phyloP scores from a whole-genome alignment of 2,329 filamentous ascomycete genomes.

The Nakataea oryzae region DNA sequence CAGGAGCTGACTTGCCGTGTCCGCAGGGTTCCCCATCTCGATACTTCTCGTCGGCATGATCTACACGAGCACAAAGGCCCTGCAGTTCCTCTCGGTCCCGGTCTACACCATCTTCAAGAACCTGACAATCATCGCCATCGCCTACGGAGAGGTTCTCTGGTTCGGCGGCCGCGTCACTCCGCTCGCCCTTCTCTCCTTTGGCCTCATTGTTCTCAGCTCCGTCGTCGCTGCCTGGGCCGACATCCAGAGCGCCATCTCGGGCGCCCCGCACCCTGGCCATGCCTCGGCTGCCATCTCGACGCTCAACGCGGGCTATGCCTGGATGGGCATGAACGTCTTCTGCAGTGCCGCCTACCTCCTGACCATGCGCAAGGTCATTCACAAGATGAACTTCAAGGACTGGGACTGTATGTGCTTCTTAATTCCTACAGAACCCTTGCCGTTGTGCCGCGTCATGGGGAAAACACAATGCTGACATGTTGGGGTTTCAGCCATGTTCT shows the following conservation, averaged over 20 bases:
- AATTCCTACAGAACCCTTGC: background rate
- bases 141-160: slow-evolving; percentile 96
- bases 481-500: slow-evolving; percentile 77
- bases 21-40: slow-evolving; percentile 86
- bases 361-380: slow-evolving; percentile 95
- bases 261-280: slow-evolving; percentile 44
- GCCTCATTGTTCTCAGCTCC: slow-evolving; percentile 91
- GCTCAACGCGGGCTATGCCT: slow-evolving; percentile 87
- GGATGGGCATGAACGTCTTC: slow-evolving; percentile 96
- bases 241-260: slow-evolving; percentile 72
- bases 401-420: slow-evolving; percentile 74
- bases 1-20: background rate
- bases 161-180: slow-evolving; percentile 88
- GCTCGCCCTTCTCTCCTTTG: slow-evolving; percentile 85
- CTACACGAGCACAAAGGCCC: slow-evolving; percentile 90
- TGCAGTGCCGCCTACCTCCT: slow-evolving; percentile 86
- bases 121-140: slow-evolving; percentile 95
- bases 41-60: slow-evolving; percentile 97
- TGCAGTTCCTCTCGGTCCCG: slow-evolving; percentile 92
- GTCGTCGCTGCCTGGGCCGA: slow-evolving; percentile 95
- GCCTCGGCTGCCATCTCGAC: slow-evolving; percentile 72
- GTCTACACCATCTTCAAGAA: slow-evolving; percentile 99
- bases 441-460: background rate
- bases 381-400: slow-evolving; percentile 99
- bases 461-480: slow-evolving; percentile 7